Percentiles rank a stretch among this genome's conserved stretches.
phyloP scores from a whole-genome alignment of 139 green algal species.

The Choricystis sp. region DNA sequence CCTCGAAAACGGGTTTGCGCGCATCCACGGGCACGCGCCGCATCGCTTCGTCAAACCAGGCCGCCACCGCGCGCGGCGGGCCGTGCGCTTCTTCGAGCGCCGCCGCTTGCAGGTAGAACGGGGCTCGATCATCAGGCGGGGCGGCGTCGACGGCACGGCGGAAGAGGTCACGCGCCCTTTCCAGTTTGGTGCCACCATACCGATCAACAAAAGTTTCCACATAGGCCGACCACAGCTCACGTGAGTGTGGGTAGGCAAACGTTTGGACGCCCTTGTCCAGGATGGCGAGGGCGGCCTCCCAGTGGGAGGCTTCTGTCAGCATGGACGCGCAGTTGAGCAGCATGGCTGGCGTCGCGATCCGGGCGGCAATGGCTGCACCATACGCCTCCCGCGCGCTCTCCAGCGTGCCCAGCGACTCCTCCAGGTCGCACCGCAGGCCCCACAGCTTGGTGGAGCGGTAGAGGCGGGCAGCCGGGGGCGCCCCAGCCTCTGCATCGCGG shows the following conservation, averaged over 20 bases:
- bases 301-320: conserved; percentile 83
- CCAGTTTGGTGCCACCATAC: conserved; percentile 85
- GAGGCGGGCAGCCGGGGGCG: conserved; percentile 65
- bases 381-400: conserved; percentile 67
- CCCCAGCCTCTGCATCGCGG: conserved; percentile 36
- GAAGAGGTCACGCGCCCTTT: conserved; percentile 91
- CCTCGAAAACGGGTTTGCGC: conserved; percentile 59
- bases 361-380: conserved; percentile 70
- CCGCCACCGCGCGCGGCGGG: conserved; percentile 33
- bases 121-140: conserved; percentile 36
- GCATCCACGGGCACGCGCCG: conserved; percentile 51
- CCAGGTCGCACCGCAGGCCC: conserved; percentile 79
- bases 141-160: conserved; percentile 52
- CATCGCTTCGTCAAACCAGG: conserved; percentile 43
- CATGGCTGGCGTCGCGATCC: conserved; percentile 85
- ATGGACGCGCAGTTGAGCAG: conserved; percentile 88
- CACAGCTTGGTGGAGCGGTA: conserved; percentile 67
- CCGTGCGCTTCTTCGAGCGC: conserved; percentile 85
- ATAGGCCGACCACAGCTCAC: not conserved
- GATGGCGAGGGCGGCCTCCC: conserved; percentile 74
- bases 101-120: conserved; percentile 68
- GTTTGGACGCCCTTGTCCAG: not conserved
- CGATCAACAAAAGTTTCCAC: conserved; percentile 32
- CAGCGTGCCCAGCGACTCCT: conserved; percentile 83
- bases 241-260: not conserved